Evolutionary conservation across 148 eudicot species (phyloP).

Genomic region (Rhododendron griersonianum): DNA sequence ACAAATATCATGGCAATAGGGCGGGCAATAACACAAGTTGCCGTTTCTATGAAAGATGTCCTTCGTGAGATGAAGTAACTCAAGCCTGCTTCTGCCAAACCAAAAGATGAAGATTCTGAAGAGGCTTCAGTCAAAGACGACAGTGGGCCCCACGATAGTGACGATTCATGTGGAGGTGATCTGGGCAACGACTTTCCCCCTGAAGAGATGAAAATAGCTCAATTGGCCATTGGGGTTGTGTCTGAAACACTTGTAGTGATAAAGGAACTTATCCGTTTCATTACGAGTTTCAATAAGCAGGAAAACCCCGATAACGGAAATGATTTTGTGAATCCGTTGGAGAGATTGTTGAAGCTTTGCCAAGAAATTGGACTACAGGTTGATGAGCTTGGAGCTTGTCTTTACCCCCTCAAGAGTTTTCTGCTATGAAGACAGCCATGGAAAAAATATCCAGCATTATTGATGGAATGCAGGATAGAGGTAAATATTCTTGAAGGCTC

Average conservation of each 20-base stretch:
- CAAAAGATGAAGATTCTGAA: slow-evolving; percentile 18
- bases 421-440: slow-evolving; percentile 45
- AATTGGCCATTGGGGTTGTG: slow-evolving; percentile 43
- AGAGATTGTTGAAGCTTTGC: slow-evolving; percentile 59
- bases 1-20: slow-evolving; percentile 75
- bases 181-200: slow-evolving; percentile 68
- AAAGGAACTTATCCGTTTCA: slow-evolving; percentile 72
- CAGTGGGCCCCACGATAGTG: slow-evolving; percentile 21
- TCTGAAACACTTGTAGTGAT: slow-evolving; percentile 44
- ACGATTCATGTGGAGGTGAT: slow-evolving; percentile 39
- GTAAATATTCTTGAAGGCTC: slow-evolving; percentile 37
- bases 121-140: slow-evolving; percentile 21
- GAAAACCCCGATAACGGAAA: slow-evolving; percentile 26
- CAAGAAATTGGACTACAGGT: slow-evolving; percentile 54
- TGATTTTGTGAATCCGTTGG: slow-evolving; percentile 40
- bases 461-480: slow-evolving; percentile 45
- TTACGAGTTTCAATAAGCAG: slow-evolving; percentile 53
- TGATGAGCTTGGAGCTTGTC: slow-evolving; percentile 90
- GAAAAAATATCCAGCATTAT: slow-evolving; percentile 30
- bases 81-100: slow-evolving; percentile 47
- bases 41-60: slow-evolving; percentile 83
- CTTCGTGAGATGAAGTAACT: slow-evolving; percentile 88
- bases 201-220: slow-evolving; percentile 74
- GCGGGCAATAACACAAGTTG: slow-evolving; percentile 72
- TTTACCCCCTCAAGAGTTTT: slow-evolving; percentile 88